A percentile compares a stretch with the other conserved stretches of the same genome.
Evolutionary conservation across 768 basidiomycete genomes (phyloP).

Genomic region (Ramaria sp.): DNA sequence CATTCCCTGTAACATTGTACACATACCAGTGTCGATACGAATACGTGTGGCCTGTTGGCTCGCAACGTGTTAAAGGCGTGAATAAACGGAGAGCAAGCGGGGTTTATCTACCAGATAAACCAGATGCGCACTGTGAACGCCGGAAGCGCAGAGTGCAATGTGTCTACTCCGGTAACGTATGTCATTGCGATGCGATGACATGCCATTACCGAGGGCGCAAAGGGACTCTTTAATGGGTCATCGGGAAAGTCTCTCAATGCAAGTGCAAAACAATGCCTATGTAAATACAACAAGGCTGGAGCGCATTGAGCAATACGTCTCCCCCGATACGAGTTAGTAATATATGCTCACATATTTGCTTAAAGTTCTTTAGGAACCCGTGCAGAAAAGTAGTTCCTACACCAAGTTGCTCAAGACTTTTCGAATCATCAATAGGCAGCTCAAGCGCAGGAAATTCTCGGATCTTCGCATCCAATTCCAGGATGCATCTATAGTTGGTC

Average conservation of each 20-base stretch:
- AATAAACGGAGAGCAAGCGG: neutral
- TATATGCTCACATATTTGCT: neutral
- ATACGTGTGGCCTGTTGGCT: slow-evolving; percentile 5
- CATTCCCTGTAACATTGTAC: neutral
- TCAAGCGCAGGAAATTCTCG: neutral
- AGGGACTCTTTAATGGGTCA: slow-evolving; percentile 60
- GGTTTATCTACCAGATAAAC: slow-evolving; percentile 40
- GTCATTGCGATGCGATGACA: slow-evolving; percentile 59
- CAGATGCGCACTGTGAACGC: slow-evolving; percentile 53
- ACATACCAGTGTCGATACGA: slow-evolving; percentile 1
- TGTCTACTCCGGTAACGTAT: slow-evolving; percentile 36
- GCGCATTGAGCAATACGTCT: neutral
- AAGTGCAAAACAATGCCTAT: slow-evolving; percentile 69
- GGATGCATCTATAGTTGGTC: slow-evolving; percentile 1
- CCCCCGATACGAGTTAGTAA: too few relatives aligned
- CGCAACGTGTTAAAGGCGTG: neutral
- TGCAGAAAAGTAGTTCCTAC: neutral
- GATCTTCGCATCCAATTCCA: slow-evolving; percentile 6
- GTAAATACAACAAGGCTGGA: slow-evolving; percentile 56
- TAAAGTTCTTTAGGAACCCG: neutral
- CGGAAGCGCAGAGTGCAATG: slow-evolving; percentile 41
- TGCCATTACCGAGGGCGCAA: slow-evolving; percentile 55
- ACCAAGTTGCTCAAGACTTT: neutral
- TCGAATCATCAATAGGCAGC: neutral
- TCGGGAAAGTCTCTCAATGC: slow-evolving; percentile 52